Base-by-base conservation (phyloP, 2,329 filamentous ascomycete genomes). In the Aureobasidium zeae region DNA sequence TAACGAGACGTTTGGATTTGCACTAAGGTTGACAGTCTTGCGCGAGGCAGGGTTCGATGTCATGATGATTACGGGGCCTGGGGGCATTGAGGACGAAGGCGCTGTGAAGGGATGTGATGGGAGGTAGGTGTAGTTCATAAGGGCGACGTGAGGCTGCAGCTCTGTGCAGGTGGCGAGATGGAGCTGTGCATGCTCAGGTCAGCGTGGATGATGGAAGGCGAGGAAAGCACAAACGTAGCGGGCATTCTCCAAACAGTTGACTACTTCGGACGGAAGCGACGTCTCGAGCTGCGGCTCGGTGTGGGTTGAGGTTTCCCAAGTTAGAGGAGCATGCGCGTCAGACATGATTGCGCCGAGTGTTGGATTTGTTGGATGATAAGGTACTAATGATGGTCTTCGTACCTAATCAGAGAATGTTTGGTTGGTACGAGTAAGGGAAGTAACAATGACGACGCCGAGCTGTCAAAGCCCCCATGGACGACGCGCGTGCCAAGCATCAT, bases 111-210 rank as follows among this genome's bases (percentile, higher is more conserved):
- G 51, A 45, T 56, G 53, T 16, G 53, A 51, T 4, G 74, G 79
- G 16, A 98, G 82, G 67, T 95, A 96, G 58, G 91, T 96, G 70
- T 96, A 96, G 71, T 94, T 95, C 91, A 98, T 98, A 52, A 98
- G 78, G 26, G 87, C 93, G 52, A 96, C 86, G 62, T 96, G 86
- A 8, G 91, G 91, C 51, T 79, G 72, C 57, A 91, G 83, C 53
- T 83, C 73, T 54, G 79, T 79, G 63, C 84, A 93, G 45, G 91
- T 98, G 55, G 91, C 88, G 42, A 98, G 82, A 65, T 98, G 91
- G 53, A 98, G 86, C 87, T 94, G 48, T 34, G 17, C 15, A 17
- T 22, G 20, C 44, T 52, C 48, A 51, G 47, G 12, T 20, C 6
- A 34, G 15, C 25, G 17, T 28, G 13, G 9, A 15, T 16, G 21